phyloP scores from a whole-genome alignment of 2,329 filamentous ascomycete genomes.

The Volutella citrinella region DNA sequence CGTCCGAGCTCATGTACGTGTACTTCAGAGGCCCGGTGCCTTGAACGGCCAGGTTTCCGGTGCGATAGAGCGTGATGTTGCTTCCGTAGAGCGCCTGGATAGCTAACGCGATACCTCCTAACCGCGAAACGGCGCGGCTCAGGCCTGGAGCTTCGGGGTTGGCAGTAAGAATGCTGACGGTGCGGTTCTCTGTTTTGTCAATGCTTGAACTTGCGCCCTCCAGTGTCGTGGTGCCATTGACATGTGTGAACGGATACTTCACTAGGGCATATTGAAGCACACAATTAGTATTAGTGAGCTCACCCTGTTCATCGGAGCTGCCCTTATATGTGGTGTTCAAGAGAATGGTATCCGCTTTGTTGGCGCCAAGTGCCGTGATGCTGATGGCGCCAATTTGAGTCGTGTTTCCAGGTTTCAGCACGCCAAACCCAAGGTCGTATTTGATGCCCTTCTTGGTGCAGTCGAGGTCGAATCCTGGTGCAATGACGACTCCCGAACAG shows the following conservation, averaged over 20 bases:
- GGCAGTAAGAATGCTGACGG: background rate
- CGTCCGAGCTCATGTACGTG: slow-evolving; percentile 7
- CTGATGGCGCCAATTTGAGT: slow-evolving; percentile 2
- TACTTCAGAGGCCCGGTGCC: slow-evolving; percentile 4
- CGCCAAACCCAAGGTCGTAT: no score
- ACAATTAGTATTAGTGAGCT: slow-evolving; percentile 6
- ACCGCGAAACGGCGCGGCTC: background rate
- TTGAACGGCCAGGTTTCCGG: slow-evolving; percentile 1
- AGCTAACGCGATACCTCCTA: slow-evolving; percentile 7
- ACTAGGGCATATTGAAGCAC: slow-evolving; percentile 5
- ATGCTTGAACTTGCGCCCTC: no score
- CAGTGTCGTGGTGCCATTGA: slow-evolving; percentile 5
- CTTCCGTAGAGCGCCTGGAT: background rate
- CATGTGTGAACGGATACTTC: slow-evolving; percentile 1
- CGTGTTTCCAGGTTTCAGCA: slow-evolving; percentile 1
- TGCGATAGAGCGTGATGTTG: slow-evolving; percentile 2
- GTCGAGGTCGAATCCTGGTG: slow-evolving; percentile 4
- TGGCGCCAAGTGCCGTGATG: background rate
- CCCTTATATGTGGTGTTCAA: slow-evolving; percentile 5
- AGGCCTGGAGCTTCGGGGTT: slow-evolving; percentile 2
- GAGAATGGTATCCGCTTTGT: no score
- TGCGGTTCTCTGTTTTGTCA: background rate
- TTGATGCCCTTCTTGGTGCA: slow-evolving; percentile 4
- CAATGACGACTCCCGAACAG: slow-evolving; percentile 3
- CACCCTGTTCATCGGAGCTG: background rate